Evolutionary conservation across 1,284 basidiomycete species (phyloP), one percentile per base, ranked within the genome.

Genomic region (Cutaneotrichosporon dermatis): DNA sequence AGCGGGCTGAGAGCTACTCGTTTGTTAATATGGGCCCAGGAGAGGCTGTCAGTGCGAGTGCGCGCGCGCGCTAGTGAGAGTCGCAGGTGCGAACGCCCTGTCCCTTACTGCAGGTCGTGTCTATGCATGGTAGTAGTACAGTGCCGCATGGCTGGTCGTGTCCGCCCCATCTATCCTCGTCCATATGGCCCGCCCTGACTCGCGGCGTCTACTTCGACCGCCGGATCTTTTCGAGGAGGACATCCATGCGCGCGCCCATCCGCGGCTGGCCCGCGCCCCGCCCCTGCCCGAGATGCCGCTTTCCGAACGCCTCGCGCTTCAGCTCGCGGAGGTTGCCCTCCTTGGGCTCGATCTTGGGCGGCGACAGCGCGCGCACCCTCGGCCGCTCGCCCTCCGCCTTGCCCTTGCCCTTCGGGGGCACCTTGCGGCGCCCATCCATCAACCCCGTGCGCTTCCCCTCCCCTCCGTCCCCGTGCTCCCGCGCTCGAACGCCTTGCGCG

Each of bases 181-280:
- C 25, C 25, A 25, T 25, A 25, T 25, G 25, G 25, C 25, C 25
- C 25, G 25, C 25, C 25, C 25, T 25, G 25, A 25, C 25, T 25
- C 25, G 25, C 25, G 25, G 25, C 25, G 4, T n/a, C 46, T 57
- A 62, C 49, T 67, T 71, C 48, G 67, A 66, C 66, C 74, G 56
- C 67, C 74, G 70, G 51, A 79, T 78, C 72, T 76, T 69, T 68
- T 79, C 76, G 60, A 79, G 63, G 61, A 79, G 53, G 34, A 71
- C 67, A 25, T 72, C 76, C 75, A 79, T 79, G 60, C 76, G 71
- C 37, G 76, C 74, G 25, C 69, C 72, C 77, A 79, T 76, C 61
- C 77, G 76, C 35, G 78, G 78, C 63, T 78, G 78, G n/a, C 77
- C 76, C 61, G 65, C 67, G 15, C 60, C 63, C 9, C 61, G 37